phyloP scores from a whole-genome alignment of 805 yeast species.

The Ogataea dorogensis region DNA sequence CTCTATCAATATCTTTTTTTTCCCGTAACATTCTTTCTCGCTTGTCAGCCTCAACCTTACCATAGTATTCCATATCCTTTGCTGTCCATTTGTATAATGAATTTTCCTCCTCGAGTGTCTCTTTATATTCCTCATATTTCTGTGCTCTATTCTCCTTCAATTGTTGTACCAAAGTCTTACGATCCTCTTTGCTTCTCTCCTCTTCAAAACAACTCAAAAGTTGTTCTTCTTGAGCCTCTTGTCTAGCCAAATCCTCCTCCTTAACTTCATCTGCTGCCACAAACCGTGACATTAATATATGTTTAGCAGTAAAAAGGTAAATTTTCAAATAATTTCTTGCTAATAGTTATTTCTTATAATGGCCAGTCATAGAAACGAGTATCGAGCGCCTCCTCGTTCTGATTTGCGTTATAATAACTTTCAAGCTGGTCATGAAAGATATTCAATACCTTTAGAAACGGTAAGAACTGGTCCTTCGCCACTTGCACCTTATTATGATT shows the following conservation, averaged over 20 bases:
- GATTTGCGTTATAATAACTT: neutral
- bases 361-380: constrained; percentile 8
- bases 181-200: constrained; percentile 25
- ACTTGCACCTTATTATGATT: constrained; percentile 16
- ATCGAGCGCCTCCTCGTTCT: constrained; percentile 3
- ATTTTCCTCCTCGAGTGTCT: constrained; percentile 38
- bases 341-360: constrained; percentile 2
- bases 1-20: constrained; percentile 16
- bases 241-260: constrained; percentile 17
- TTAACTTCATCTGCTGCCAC: constrained; percentile 24
- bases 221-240: constrained; percentile 18
- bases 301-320: constrained; percentile 4
- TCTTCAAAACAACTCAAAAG: constrained; percentile 18
- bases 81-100: constrained; percentile 42
- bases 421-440: neutral
- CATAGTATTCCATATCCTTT: constrained; percentile 38
- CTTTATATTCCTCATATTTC: constrained; percentile 27
- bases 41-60: constrained; percentile 25
- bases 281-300: constrained; percentile 17
- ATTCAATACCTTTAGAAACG: constrained; percentile 6
- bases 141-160: constrained; percentile 37
- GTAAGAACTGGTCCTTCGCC: constrained; percentile 3
- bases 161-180: constrained; percentile 44
- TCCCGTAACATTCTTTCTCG: constrained; percentile 18
- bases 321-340: constrained; percentile 3